Conservation (phyloP, 2,329 filamentous ascomycete species). For the Claviceps capensis region DNA sequence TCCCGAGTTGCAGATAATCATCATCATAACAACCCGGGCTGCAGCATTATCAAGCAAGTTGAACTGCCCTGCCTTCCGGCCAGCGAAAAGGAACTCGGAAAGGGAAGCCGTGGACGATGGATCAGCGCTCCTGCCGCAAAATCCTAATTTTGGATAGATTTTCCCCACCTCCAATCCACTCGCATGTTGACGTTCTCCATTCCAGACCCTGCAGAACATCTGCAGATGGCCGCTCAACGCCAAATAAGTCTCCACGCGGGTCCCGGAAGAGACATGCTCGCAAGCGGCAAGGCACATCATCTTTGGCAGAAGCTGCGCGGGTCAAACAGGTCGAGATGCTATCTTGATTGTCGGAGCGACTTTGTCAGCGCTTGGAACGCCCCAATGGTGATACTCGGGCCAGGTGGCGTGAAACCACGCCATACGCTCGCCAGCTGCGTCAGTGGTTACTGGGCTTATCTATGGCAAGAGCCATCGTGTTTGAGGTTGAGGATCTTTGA, state of each 20-base stretch:
- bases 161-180: no score
- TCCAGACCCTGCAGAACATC: background rate
- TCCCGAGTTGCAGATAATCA: no score
- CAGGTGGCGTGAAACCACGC: background rate
- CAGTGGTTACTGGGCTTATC: background rate
- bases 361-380: background rate
- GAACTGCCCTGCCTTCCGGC: background rate
- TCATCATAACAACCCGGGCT: background rate
- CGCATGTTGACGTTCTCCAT: no score
- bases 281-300: background rate
- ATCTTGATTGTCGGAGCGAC: no score
- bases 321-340: no score
- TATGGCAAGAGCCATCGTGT: background rate
- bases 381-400: background rate
- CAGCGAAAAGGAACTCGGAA: background rate
- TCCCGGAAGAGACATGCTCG: background rate
- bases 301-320: background rate
- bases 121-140: background rate
- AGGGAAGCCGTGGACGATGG: background rate
- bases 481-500: background rate
- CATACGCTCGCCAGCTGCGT: background rate
- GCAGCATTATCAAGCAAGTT: background rate
- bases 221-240: background rate
- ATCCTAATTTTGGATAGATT: background rate
- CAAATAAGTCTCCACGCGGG: constrained; percentile 1